phyloP scores from a whole-genome alignment of 768 basidiomycete species.

The Suillus sp. region DNA sequence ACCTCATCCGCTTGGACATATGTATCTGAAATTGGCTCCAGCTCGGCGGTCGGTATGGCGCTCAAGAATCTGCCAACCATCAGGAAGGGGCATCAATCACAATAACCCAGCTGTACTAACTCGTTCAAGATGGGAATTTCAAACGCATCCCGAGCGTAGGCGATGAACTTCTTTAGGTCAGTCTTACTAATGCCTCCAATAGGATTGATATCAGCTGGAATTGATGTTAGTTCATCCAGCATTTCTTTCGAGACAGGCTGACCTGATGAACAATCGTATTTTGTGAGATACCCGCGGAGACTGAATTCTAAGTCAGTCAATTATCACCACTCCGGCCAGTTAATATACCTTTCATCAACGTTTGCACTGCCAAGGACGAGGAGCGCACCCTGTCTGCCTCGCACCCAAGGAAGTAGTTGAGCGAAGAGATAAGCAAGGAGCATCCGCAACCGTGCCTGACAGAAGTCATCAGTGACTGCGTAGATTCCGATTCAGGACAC shows the following conservation, averaged over 20 bases:
- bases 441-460: constrained; percentile 89
- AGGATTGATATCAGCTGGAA: constrained; percentile 90
- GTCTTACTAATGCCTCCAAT: constrained; percentile 99
- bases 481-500: constrained; percentile 4
- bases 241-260: constrained; percentile 14
- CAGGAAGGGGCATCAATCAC: constrained; percentile 9
- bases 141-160: constrained; percentile 75
- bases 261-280: constrained; percentile 96
- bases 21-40: constrained; percentile 92
- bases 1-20: constrained; percentile 98
- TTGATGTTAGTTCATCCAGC: constrained; percentile 17
- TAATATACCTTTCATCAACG: constrained; percentile 87
- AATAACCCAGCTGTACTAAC: constrained; percentile 43
- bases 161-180: constrained; percentile 94
- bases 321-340: background rate
- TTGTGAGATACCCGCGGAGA: constrained; percentile 94
- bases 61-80: constrained; percentile 69
- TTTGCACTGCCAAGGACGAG: constrained; percentile 98
- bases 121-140: constrained; percentile 80
- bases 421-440: constrained; percentile 94
- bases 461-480: constrained; percentile 10
- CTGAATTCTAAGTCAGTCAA: constrained; percentile 40
- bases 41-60: constrained; percentile 92
- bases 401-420: constrained; percentile 89
- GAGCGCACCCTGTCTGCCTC: constrained; percentile 81